Evolutionary conservation across 306 rosid genomes (phyloP).

Genomic region (Luffa acutangula): DNA sequence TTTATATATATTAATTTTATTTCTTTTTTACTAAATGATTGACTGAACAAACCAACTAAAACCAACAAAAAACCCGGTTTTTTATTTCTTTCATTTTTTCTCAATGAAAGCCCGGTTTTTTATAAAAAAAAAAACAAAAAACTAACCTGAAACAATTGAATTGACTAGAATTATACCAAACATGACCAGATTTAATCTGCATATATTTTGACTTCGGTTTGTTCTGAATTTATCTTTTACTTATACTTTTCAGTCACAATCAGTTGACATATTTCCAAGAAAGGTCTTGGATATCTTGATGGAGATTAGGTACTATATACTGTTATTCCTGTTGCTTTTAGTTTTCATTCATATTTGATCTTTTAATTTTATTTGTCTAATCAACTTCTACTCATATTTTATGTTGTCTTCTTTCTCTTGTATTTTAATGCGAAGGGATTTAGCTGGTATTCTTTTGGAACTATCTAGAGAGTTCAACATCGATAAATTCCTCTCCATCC

Average conservation of each 20-base stretch:
- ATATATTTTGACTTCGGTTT: not conserved
- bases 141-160: not conserved
- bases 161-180: not conserved
- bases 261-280: conserved; percentile 44
- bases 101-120: too few relatives aligned
- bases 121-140: too few relatives aligned
- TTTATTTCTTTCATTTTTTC: too few relatives aligned
- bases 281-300: conserved; percentile 62
- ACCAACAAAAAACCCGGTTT: too few relatives aligned
- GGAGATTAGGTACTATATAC: conserved; percentile 43
- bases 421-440: conserved; percentile 38
- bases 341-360: not conserved
- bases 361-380: not conserved
- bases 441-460: conserved; percentile 44
- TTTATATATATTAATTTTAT: too few relatives aligned
- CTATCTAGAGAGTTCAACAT: conserved; percentile 66
- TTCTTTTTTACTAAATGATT: not conserved
- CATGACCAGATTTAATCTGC: not conserved
- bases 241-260: conserved; percentile 47
- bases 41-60: not conserved
- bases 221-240: conserved; percentile 15
- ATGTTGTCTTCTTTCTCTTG: conserved; percentile 10
- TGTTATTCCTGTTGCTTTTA: conserved; percentile 5
- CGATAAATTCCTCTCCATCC: conserved; percentile 51
- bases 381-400: conserved; percentile 4